These are phyloP conservation scores for Durusdinium trenchii DNA, from an alignment of 73 alveolate genomes.

Conservation along the genomic window DNA sequence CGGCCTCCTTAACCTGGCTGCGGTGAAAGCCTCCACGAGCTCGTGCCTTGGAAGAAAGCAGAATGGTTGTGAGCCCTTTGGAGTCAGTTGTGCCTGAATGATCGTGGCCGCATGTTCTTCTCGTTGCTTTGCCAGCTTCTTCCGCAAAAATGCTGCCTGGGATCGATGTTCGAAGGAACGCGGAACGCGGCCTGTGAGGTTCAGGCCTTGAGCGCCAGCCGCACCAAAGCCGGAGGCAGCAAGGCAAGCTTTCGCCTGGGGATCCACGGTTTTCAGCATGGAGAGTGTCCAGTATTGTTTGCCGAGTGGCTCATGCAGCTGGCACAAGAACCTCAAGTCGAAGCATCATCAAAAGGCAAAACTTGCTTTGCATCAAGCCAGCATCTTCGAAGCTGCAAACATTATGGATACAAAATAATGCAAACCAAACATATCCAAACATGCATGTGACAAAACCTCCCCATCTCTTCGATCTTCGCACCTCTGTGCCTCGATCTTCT, in stretches of 20 bases:
- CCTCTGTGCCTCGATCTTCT: conserved; percentile 81
- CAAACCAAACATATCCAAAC: not conserved
- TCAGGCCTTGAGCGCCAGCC: conserved; percentile 65
- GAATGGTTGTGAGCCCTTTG: not conserved
- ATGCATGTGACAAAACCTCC: not conserved
- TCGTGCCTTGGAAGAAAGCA: not conserved
- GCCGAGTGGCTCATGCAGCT: conserved; percentile 33
- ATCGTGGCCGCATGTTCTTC: conserved; percentile 51
- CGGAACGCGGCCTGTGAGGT: not conserved
- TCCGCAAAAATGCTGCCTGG: conserved; percentile 55
- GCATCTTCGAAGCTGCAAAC: not conserved
- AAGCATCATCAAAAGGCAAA: not conserved
- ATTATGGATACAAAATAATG: not conserved
- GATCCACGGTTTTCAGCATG: not conserved
- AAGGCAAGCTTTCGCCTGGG: not conserved
- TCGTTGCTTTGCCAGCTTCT: conserved; percentile 49
- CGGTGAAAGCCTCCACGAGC: conserved; percentile 91
- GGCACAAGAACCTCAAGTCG: conserved; percentile 4
- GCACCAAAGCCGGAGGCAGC: conserved; percentile 43
- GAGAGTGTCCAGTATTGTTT: not conserved
- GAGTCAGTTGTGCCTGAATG: conserved; percentile 46
- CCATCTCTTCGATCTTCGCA: not conserved
- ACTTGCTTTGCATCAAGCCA: not conserved
- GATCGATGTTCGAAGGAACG: not conserved
- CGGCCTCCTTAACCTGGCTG: not conserved